phyloP scores from a whole-genome alignment of 805 yeast genomes.

The Yamadazyma kitorensis region DNA sequence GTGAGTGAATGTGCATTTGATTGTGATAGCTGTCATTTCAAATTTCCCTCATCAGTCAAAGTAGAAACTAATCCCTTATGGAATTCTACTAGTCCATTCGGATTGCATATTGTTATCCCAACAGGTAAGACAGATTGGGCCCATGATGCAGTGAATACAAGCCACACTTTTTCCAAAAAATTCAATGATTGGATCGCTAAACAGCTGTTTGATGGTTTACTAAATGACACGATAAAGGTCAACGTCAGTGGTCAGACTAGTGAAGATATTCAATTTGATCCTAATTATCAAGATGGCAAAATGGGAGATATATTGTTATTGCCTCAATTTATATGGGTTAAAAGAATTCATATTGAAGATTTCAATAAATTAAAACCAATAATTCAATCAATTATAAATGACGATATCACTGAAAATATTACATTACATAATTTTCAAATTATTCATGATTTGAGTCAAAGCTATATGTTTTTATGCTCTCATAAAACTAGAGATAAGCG shows the following conservation, averaged over 20 bases:
- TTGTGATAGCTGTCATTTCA: slow-evolving; percentile 53
- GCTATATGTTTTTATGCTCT: slow-evolving; percentile 76
- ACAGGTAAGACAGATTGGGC: slow-evolving; percentile 87
- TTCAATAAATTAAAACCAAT: slow-evolving; percentile 19
- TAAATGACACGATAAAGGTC: slow-evolving; percentile 38
- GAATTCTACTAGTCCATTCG: slow-evolving; percentile 68
- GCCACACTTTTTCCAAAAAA: slow-evolving; percentile 44
- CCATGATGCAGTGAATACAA: slow-evolving; percentile 58
- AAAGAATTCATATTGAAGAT: slow-evolving; percentile 45
- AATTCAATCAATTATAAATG: slow-evolving; percentile 4
- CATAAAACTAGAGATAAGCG: slow-evolving; percentile 89
- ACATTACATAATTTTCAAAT: not conserved
- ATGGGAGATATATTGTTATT: slow-evolving; percentile 61
- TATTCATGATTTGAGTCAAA: slow-evolving; percentile 22
- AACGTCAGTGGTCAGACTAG: slow-evolving; percentile 55
- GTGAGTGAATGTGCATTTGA: slow-evolving; percentile 50
- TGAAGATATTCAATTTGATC: slow-evolving; percentile 22
- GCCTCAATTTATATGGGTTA: slow-evolving; percentile 74
- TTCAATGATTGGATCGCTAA: slow-evolving; percentile 34
- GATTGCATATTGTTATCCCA: slow-evolving; percentile 73
- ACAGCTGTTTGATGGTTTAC: slow-evolving; percentile 11
- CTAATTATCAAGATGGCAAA: slow-evolving; percentile 10
- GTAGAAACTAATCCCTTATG: slow-evolving; percentile 48
- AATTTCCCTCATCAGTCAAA: slow-evolving; percentile 50
- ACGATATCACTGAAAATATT: not conserved